phyloP scores from a whole-genome alignment of 805 yeast genomes.

The Cyberlindnera mississippiensis region DNA sequence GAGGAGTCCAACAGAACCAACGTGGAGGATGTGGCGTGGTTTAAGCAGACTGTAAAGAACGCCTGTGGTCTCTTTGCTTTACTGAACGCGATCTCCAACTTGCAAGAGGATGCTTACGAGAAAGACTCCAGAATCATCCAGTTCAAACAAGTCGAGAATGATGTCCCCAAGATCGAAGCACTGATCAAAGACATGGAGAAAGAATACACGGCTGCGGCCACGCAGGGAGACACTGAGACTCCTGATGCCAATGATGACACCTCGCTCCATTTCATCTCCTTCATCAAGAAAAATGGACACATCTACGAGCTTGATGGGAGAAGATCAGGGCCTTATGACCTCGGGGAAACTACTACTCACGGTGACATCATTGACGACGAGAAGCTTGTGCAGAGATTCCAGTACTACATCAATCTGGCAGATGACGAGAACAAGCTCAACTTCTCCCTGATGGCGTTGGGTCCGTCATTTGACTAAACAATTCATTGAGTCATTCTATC shows the following conservation, averaged over 20 bases:
- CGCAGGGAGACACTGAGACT: constrained; percentile 49
- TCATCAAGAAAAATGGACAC: constrained; percentile 53
- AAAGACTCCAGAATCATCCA: constrained; percentile 14
- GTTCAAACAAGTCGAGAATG: constrained; percentile 17
- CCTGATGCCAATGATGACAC: constrained; percentile 53
- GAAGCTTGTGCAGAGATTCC: constrained; percentile 50
- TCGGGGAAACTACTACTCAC: constrained; percentile 38
- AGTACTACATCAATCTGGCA: constrained; percentile 61
- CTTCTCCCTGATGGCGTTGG: constrained; percentile 77
- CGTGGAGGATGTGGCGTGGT: constrained; percentile 53
- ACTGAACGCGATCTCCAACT: constrained; percentile 54
- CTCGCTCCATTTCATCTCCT: constrained; percentile 75
- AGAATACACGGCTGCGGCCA: constrained; percentile 38
- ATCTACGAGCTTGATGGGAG: constrained; percentile 90
- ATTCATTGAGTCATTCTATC: background rate
- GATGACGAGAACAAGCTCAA: constrained; percentile 55
- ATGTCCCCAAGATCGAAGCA: constrained; percentile 26
- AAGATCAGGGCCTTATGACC: constrained; percentile 65
- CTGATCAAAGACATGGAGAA: constrained; percentile 45
- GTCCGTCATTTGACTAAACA: constrained; percentile 43
- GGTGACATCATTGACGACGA: constrained; percentile 52
- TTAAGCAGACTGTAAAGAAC: constrained; percentile 76
- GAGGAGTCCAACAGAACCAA: constrained; percentile 33
- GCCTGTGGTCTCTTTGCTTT: constrained; percentile 93
- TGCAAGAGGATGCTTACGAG: constrained; percentile 29